Percentiles rank a stretch among this genome's conserved stretches.
phyloP scores from a whole-genome alignment of 2,329 filamentous ascomycete genomes.

The Diaporthe batatas region DNA sequence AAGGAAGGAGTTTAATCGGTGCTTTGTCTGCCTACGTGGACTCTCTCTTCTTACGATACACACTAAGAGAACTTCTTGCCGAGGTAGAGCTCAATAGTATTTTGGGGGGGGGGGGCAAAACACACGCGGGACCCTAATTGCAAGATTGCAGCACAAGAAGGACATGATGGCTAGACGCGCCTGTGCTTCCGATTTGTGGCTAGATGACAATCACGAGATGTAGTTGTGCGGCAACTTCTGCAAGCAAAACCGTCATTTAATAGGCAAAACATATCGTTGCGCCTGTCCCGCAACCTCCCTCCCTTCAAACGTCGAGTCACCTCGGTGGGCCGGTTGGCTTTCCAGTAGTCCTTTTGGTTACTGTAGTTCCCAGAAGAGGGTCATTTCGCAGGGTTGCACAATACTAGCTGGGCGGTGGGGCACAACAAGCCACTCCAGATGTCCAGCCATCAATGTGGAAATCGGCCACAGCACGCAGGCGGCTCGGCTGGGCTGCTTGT shows the following conservation, averaged over 20 bases:
- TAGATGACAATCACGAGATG: neutral
- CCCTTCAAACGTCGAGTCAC: neutral
- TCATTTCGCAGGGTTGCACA: neutral
- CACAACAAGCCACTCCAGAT: conserved; percentile 3
- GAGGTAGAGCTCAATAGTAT: neutral
- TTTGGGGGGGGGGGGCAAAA: neutral
- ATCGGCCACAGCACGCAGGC: neutral
- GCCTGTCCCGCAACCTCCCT: no score
- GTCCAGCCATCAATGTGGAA: conserved; percentile 5
- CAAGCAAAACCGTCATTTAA: neutral
- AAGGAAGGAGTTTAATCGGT: neutral
- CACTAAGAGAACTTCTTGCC: no score
- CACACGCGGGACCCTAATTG: neutral
- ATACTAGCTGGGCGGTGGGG: neutral
- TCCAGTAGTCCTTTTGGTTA: neutral
- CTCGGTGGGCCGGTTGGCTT: neutral
- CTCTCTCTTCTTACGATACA: neutral
- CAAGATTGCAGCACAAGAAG: neutral
- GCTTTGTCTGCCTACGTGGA: neutral
- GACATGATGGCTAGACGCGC: neutral
- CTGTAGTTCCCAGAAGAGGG: neutral
- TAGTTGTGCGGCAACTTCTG: neutral
- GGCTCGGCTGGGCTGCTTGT: neutral
- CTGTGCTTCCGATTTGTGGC: conserved; percentile 1
- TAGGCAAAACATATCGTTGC: neutral